Base-by-base conservation (phyloP, 768 basidiomycete species). In the Podaxis sp. region DNA sequence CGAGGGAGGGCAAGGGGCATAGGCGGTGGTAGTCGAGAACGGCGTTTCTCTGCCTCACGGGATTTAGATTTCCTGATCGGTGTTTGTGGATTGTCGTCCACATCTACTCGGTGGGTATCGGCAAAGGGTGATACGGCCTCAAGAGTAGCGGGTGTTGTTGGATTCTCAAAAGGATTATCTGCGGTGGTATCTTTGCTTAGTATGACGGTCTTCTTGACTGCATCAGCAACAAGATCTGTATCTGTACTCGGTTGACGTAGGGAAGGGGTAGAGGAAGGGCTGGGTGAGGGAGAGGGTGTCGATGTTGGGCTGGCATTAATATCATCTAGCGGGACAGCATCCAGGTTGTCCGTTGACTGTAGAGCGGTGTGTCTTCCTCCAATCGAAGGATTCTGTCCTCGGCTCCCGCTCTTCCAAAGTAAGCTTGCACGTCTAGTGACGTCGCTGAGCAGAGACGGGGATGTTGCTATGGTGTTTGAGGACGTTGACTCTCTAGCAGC, bases 1-100 rank as follows among this genome's bases (percentile, higher is more conserved):
- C 75, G 72, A 4, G 89, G 87, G 1, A 90, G 74, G 37, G 77
- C 82, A n/a, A 90, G 73, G 0, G 87, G 86, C 61, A 76, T 79
- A 0, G 85, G 86, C 0, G 82, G 79, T 0, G 79, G 80, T 32
- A 62, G 64, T 40, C 70, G 64, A 14, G 70, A 65, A 10, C 35
- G 44, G 32, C 59, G 32, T 21, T 47, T 53, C n/a, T 47, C 40
- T 28, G 10, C 25, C 4, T 32, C 32, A 16, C 44, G 47, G 35
- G 57, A 16, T 36, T 38, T 37, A 36, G 28, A 21, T 28, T 25
- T 50, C n/a, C 32, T 28, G 46, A 36, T 28, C n/a, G 37, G 37
- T 21, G 16, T 54, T 18, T 36, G 62, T 67, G 66, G 68, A 68
- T 38, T 68, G 61, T 50, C 71, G 62, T 25, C 56, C 13, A 58